phyloP scores from a whole-genome alignment of 2,329 filamentous ascomycete species.

The Fusarium sp. region DNA sequence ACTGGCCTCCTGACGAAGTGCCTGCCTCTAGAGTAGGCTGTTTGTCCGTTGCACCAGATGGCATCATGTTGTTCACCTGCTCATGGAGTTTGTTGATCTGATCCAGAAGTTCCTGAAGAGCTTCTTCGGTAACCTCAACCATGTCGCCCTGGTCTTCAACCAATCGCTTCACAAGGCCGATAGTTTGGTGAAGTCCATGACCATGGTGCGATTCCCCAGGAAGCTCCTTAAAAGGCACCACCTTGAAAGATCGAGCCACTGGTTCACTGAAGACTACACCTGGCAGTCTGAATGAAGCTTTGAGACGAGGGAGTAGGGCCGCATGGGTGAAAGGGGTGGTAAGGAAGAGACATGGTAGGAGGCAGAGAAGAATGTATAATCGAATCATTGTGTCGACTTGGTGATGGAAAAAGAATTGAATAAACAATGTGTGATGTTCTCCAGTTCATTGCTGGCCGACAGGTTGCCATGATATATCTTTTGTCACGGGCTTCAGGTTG shows the following conservation, averaged over 20 bases:
- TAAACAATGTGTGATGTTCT: conserved; percentile 3
- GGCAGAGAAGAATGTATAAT: conserved; percentile 31
- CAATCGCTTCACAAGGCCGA: conserved; percentile 33
- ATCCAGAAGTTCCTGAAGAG: conserved; percentile 41
- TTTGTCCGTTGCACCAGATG: conserved; percentile 16
- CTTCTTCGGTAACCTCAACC: conserved; percentile 39
- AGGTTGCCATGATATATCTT: conserved; percentile 33
- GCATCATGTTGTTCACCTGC: conserved; percentile 42
- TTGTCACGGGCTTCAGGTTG: conserved; percentile 27
- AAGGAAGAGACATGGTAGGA: conserved; percentile 21
- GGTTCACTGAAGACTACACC: conserved; percentile 12
- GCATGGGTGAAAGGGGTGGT: conserved; percentile 11
- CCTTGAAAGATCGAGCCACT: conserved; percentile 4
- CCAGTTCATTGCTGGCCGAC: background rate
- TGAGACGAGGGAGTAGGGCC: conserved; percentile 12
- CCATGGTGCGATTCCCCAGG: conserved; percentile 6
- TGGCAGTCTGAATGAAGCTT: conserved; percentile 10
- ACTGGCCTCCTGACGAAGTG: conserved; percentile 18
- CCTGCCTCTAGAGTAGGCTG: conserved; percentile 2
- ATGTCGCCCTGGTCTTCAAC: conserved; percentile 39
- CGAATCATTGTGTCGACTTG: conserved; percentile 35
- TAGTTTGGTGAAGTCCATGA: conserved; percentile 19
- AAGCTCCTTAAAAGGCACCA: conserved; percentile 15
- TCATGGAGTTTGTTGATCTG: conserved; percentile 42
- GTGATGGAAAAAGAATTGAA: background rate